Conservation (phyloP, 805 yeast genomes). For the Wickerhamomyces bisporus region DNA sequence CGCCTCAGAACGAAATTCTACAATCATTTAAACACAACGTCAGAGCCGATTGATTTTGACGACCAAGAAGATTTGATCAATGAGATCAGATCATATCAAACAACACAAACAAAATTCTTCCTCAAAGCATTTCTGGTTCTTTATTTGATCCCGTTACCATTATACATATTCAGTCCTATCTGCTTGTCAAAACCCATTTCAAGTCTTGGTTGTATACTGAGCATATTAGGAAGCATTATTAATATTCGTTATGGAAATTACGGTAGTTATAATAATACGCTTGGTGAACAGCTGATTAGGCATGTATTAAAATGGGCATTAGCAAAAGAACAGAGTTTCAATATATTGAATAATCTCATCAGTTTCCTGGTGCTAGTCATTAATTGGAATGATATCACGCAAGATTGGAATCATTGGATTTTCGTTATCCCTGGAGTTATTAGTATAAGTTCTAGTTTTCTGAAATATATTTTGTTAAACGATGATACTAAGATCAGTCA, state of each 20-base stretch:
- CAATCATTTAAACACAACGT: background rate
- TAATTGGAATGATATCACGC: background rate
- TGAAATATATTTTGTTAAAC: conserved; percentile 20
- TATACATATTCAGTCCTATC: background rate
- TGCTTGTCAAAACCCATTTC: conserved; percentile 3
- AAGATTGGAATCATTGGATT: background rate
- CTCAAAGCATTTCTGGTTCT: conserved; percentile 1
- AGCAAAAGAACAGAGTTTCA: background rate
- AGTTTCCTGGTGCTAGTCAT: background rate
- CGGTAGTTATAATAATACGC: too few relatives aligned
- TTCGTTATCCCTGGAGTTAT: conserved; percentile 10
- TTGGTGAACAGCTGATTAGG: too few relatives aligned
- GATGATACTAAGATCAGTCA: conserved; percentile 9
- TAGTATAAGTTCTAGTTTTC: conserved; percentile 11
- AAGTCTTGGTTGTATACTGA: too few relatives aligned
- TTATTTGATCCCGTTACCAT: conserved; percentile 2
- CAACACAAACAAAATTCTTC: background rate
- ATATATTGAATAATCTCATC: background rate
- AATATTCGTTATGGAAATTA: too few relatives aligned
- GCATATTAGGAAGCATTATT: too few relatives aligned
- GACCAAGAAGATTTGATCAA: conserved; percentile 3
- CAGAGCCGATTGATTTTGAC: background rate
- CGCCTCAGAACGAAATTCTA: background rate
- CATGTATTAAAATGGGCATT: too few relatives aligned
- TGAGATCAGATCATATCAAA: background rate